A percentile compares a stretch with the other conserved stretches of the same genome.
Conservation (phyloP, 2,329 filamentous ascomycete genomes). For the Pseudocercospora fuligena region DNA sequence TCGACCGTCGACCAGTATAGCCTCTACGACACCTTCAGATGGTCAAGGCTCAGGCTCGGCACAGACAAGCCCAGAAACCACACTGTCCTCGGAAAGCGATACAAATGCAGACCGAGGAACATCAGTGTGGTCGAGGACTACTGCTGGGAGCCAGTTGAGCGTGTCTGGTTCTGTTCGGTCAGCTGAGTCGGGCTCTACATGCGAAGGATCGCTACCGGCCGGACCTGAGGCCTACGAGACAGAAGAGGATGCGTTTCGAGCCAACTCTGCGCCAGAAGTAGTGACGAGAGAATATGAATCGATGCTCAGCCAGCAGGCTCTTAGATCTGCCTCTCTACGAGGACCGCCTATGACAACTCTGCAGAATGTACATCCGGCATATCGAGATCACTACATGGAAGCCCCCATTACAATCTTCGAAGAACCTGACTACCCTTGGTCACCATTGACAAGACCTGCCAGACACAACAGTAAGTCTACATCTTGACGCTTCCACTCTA, state of each 20-base stretch:
- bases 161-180: not conserved
- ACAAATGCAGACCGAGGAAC: not conserved
- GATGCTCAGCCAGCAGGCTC: not conserved
- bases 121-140: not conserved
- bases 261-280: slow-evolving; percentile 3
- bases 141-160: not conserved
- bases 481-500: not conserved
- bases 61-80: not conserved
- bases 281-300: slow-evolving; percentile 6
- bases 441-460: not conserved
- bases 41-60: not conserved
- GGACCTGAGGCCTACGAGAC: slow-evolving; percentile 1
- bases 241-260: not conserved
- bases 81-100: not conserved
- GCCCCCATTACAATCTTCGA: not conserved
- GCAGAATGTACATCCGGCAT: not conserved
- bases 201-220: not conserved
- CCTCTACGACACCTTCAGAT: not conserved
- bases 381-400: slow-evolving; percentile 4
- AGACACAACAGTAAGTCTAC: slow-evolving; percentile 9
- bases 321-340: not conserved
- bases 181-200: not conserved
- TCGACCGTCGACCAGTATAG: not conserved
- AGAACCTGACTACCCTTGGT: not conserved
- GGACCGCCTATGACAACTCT: not conserved